Base-by-base conservation (phyloP, 2,329 filamentous ascomycete species). In the Coniochaeta prunicola region DNA sequence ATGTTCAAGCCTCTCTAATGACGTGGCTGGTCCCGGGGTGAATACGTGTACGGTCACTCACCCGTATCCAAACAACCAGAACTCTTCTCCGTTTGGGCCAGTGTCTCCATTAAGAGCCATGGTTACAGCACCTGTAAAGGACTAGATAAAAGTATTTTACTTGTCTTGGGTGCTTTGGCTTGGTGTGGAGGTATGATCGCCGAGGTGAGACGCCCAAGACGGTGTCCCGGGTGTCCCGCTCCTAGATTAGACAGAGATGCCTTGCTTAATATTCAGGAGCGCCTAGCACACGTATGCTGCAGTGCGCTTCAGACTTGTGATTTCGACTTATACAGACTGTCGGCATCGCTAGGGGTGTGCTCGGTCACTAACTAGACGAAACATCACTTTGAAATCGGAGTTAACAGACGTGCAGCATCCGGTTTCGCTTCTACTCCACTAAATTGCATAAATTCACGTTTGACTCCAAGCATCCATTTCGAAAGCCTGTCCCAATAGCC, bases 11-110 rank as follows among this genome's bases (percentile, higher is more conserved):
- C 12, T 36, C 10, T 15, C 12, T 12, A 36, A 36, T 36, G 36
- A 38, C 19, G 19, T 24, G 19, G 19, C 40, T 45, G n/a, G 19
- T 3, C 24, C 15, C 19, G 8, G 26, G 31, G 21, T 10, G 7
- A 59, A 38, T 17, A 13, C 26, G 33, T 24, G 45, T 56, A 28
- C 17, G 28, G 58, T 36, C 53, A 55, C 65, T 60, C 60, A 96
- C 93, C 93, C 94, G 70, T 97, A 99, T 62, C 94, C 94, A 74
- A 96, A 97, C 53, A 99, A 80, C 94, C 94, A 99, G 68, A 97
- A 92, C 70, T 96, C 90, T 36, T 83, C 78, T 63, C 65, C 66
- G 68, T 69, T 69, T 50, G 68, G 61, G 53, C 71, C 59, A 26
- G 17, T 17, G 6, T 15, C 21, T 8, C 66, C 64, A 28, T 69